Percentiles rank a stretch among this genome's conserved stretches.
These are phyloP conservation scores for Coemansia sp. DNA, from an alignment of 192 early-diverging fungal genomes.

Conservation along the genomic window DNA sequence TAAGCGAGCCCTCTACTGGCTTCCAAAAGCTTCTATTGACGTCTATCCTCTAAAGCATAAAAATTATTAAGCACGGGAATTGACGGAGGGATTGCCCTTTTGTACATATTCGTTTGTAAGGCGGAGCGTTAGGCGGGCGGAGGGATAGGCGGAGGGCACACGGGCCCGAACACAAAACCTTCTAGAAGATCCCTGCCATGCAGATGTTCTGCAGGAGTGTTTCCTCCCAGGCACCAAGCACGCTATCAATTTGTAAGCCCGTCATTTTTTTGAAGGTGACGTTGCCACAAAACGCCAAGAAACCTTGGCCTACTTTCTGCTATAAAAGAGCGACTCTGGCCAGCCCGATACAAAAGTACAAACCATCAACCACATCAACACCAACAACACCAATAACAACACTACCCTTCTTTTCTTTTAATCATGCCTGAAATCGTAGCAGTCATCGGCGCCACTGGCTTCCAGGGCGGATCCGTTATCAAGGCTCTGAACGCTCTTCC, in stretches of 20 bases:
- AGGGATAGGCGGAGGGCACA: neutral
- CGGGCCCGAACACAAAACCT: neutral
- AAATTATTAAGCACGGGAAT: neutral
- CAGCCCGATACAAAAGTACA: neutral
- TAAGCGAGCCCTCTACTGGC: neutral
- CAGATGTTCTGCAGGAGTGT: neutral
- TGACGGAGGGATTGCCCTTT: neutral
- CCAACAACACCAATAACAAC: neutral
- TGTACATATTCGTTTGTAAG: neutral
- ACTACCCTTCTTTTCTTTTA: neutral
- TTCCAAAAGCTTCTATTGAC: neutral
- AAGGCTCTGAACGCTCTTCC: conserved; percentile 23
- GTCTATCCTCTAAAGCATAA: neutral
- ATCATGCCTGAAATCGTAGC: conserved; percentile 27
- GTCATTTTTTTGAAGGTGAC: neutral
- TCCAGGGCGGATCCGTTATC: conserved; percentile 36
- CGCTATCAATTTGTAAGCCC: neutral
- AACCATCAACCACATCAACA: neutral
- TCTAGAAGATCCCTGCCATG: conserved; percentile 1
- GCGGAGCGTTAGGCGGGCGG: neutral
- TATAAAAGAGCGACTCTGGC: neutral
- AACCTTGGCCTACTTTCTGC: neutral
- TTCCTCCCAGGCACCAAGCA: neutral
- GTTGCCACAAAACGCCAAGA: neutral
- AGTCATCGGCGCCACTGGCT: conserved; percentile 43